Conservation (phyloP, 495 filamentous ascomycete species). For the Aspergillus egyptiacus region DNA sequence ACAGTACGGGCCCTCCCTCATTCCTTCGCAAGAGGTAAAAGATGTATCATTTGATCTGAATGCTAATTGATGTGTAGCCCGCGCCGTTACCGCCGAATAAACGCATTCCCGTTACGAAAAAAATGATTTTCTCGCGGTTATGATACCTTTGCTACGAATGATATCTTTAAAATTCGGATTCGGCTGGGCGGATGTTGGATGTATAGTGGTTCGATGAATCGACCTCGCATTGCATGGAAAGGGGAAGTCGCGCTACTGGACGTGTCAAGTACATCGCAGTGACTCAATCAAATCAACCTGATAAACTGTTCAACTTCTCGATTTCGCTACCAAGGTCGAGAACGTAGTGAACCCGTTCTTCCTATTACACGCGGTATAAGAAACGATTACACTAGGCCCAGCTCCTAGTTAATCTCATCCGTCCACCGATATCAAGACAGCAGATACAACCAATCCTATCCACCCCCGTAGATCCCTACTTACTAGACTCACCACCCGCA, state of each 20-base stretch:
- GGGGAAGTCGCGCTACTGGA: conserved; percentile 27
- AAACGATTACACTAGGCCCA: too few species aligned
- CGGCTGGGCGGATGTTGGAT: conserved; percentile 41
- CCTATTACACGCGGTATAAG: too few species aligned
- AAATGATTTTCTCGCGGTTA: conserved; percentile 35
- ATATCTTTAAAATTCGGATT: conserved; percentile 41
- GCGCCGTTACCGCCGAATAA: conserved; percentile 48
- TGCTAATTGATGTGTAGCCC: conserved; percentile 35
- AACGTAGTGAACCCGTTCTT: too few species aligned
- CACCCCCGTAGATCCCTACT: not conserved
- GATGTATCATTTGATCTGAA: not conserved
- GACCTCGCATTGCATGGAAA: conserved; percentile 26
- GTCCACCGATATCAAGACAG: too few species aligned
- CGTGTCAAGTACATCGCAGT: conserved; percentile 24
- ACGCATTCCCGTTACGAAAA: conserved; percentile 27
- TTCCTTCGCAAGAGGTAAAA: not conserved
- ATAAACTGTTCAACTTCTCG: conserved; percentile 6
- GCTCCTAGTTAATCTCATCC: too few species aligned
- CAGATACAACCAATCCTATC: too few species aligned
- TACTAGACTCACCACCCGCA: not conserved
- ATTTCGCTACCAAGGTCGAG: not conserved
- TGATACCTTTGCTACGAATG: conserved; percentile 37
- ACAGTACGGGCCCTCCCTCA: conserved; percentile 56
- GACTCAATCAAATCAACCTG: conserved; percentile 14
- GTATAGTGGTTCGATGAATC: conserved; percentile 32